Conservation (phyloP, 1,139 yeast species). For the Lizanozyma gosingica region DNA sequence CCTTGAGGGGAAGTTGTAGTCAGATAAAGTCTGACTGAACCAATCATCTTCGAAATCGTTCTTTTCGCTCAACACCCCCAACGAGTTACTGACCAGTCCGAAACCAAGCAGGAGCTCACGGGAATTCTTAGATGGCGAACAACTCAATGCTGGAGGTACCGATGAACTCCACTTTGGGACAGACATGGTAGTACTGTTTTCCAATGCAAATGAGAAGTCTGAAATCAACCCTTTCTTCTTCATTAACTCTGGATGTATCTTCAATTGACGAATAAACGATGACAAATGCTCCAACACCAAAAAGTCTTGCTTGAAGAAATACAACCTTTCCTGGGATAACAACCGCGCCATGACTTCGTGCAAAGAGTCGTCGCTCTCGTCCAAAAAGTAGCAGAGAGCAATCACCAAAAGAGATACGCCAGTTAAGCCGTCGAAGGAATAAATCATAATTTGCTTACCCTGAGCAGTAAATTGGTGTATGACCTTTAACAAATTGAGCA, state of each 20-base stretch:
- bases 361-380: slow-evolving; percentile 8
- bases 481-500: slow-evolving; percentile 24
- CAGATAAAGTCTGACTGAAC: slow-evolving; percentile 20
- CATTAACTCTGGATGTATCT: slow-evolving; percentile 3
- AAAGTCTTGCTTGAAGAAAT: slow-evolving; percentile 25
- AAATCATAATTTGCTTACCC: slow-evolving; percentile 17
- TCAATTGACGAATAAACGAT: slow-evolving; percentile 16
- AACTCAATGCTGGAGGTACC: background rate
- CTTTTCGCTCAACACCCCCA: background rate
- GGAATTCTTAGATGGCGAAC: background rate
- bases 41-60: slow-evolving; percentile 19
- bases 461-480: slow-evolving; percentile 15
- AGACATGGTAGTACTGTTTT: background rate
- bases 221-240: background rate
- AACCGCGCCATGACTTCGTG: slow-evolving; percentile 16
- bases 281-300: slow-evolving; percentile 25
- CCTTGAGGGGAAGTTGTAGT: slow-evolving; percentile 31
- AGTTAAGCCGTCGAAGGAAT: slow-evolving; percentile 34
- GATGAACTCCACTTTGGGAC: background rate
- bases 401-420: slow-evolving; percentile 26
- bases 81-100: background rate
- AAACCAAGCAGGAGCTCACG: slow-evolving; percentile 2
- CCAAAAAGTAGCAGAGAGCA: slow-evolving; percentile 16
- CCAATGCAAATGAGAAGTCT: background rate
- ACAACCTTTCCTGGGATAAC: slow-evolving; percentile 13